Evolutionary conservation across 2,329 filamentous ascomycete genomes (phyloP), one percentile per base, ranked within the genome.

Genomic region (Ophiocordyceps australis): DNA sequence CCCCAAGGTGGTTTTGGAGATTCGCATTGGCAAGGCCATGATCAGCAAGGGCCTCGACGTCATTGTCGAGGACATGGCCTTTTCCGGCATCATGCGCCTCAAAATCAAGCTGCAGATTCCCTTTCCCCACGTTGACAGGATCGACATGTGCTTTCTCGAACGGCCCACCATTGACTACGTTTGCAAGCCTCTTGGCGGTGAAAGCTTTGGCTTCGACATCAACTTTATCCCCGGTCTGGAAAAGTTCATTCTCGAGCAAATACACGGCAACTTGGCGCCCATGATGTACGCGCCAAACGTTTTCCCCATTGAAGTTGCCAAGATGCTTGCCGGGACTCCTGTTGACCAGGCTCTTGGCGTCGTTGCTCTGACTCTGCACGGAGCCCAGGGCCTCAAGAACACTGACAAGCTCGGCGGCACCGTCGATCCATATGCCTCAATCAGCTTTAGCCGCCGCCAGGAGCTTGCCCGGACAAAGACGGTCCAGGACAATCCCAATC

Each of bases 211-310:
- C 20, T 94, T 98, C 46, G 89, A 98, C 43, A 95, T 98, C 62
- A 95, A 94, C 56, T 94, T 98, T 52, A 91, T 98, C 38, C 89
- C 89, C 12, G 86, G 86, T 38, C 65, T 98, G 14, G 85, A 95
- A 49, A 67, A 51, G 29, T 98, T 98, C 52, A 98, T 98, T 40
- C 73, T 80, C 46, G 89, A 98, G 40, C 82, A 92, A 55, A 92
- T 98, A 27, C 91, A 98, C 49, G 79, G 77, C 34, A 94, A 86
- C 43, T 57, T 98, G 25, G 77, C 72, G 3, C 91, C 89, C 0
- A 95, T 98, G 77, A 93, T 98, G 82, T 98, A 98, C 46, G 75
- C 73, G 20, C 89, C 89, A 7, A 93, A 98, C 39, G 83, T 95
- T 25, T 98, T 98, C 61, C 89, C 89, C 11, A 89, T 98, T 37